A percentile compares a stretch with the other conserved stretches of the same genome.
phyloP scores from a whole-genome alignment of 345 rosid species.

The Salix exigua region DNA sequence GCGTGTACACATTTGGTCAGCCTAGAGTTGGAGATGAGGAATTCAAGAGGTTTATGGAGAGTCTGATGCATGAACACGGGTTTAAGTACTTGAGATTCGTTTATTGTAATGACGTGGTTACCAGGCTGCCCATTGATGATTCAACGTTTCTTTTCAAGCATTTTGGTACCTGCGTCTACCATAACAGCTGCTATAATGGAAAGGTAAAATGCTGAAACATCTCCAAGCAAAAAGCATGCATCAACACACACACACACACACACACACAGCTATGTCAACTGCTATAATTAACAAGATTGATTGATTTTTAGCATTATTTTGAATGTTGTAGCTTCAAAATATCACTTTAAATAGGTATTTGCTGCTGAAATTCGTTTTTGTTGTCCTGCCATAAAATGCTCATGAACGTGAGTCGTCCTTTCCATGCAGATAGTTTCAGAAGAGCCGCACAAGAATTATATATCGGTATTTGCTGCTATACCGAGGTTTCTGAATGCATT shows the following conservation, averaged over 20 bases:
- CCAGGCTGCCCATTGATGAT: constrained; percentile 57
- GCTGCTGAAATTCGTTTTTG: too few species aligned
- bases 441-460: constrained; percentile 9
- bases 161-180: constrained; percentile 60
- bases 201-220: constrained; percentile 28
- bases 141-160: constrained; percentile 46
- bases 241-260: too few species aligned
- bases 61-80: constrained; percentile 20
- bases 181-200: constrained; percentile 48
- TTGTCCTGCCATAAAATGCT: too few species aligned
- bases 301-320: too few species aligned
- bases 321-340: too few species aligned
- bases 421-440: constrained; percentile 7
- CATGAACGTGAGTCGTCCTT: not conserved
- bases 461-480: not conserved
- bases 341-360: too few species aligned
- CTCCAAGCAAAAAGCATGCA: too few species aligned
- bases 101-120: constrained; percentile 50
- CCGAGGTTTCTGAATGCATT: constrained; percentile 3
- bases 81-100: constrained; percentile 57
- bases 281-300: too few species aligned
- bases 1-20: constrained; percentile 70
- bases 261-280: too few species aligned
- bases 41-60: constrained; percentile 47
- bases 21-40: constrained; percentile 61